Conservation (phyloP, 345 rosid genomes). For the Syzygium oleosum region DNA sequence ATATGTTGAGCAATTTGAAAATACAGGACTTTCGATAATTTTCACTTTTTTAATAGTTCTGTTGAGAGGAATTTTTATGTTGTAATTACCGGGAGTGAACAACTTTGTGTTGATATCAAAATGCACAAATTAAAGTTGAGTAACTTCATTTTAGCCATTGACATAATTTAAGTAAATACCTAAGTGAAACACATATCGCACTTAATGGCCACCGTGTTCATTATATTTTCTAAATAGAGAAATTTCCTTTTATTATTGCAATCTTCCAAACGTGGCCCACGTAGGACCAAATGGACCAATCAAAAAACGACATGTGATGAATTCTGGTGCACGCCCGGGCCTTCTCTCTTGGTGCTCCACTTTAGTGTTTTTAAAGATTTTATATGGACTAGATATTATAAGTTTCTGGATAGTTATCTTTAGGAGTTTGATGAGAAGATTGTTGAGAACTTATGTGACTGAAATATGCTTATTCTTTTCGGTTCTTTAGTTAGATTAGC, state of each 20-base stretch:
- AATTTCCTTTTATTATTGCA: not conserved
- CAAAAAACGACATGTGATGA: not conserved
- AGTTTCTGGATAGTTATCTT: not conserved
- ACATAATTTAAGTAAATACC: not conserved
- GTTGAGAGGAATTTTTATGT: not conserved
- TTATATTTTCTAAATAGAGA: not conserved
- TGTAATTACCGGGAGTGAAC: not conserved
- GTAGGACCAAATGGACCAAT: not conserved
- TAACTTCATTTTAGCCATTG: not conserved
- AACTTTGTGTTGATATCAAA: not conserved
- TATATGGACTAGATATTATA: not conserved
- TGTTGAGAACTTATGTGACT: not conserved
- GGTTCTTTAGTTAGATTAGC: not conserved
- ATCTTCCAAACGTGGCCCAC: not conserved
- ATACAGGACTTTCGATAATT: not conserved
- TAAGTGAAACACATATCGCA: not conserved
- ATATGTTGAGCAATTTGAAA: not conserved
- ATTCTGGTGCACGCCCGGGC: not conserved
- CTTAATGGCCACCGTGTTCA: not conserved
- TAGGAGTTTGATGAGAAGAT: not conserved
- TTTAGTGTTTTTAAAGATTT: not conserved
- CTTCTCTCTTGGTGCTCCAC: not conserved
- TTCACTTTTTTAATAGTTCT: not conserved
- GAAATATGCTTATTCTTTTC: not conserved
- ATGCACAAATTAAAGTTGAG: not conserved